Base-by-base conservation (phyloP, 257 asterid species). In the Jasminum sambac region DNA sequence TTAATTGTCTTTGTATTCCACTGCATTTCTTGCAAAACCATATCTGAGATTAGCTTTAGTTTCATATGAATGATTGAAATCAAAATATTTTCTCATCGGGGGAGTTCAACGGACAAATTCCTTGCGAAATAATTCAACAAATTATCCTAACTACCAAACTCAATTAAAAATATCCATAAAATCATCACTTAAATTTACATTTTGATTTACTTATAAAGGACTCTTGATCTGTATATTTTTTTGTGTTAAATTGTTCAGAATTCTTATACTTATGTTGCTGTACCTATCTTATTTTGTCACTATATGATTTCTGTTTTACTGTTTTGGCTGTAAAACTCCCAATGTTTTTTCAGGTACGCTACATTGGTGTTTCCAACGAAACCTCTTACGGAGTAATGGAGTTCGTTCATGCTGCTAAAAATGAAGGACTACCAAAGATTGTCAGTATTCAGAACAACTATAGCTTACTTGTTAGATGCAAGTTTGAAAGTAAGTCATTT, bases 321-420 rank as follows among this genome's bases (percentile, higher is more conserved):
- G 63, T 16, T 39, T 73, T 41, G 42, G 16, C 26, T 38, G 65
- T 61, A 46, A 58, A 69, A 64, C 57, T 64, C 42, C 63, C 16
- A 73, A 70, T 11, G 6, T 67, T 59, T 67, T 59, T 81, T 74
- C 89, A 90, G 98, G 97, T 93, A 38, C 87, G 97, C 67, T 86
- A 90, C 71, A 89, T 93, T 66, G 98, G 98, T 43, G 95, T 93
- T 74, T 93, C 98, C 70, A 90, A 93, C 72, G 98, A 93, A 83
- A 93, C 95, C 64, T 90, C 98, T 17, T 90, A 89, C 68, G 98
- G 98, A 71, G 95, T 90, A 42, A 90, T 87, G 97, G 97, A 90
- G 85, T 90, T 93, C 59, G 87, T 93, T 79, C 94, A 84, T 70
- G 88, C 98, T 67, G 96, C 98, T 71, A 86, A 89, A 86, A 82